Evolutionary conservation across 2,329 filamentous ascomycete species (phyloP), one percentile per base, ranked within the genome.

Genomic region (Alternaria novae-zelandiae): DNA sequence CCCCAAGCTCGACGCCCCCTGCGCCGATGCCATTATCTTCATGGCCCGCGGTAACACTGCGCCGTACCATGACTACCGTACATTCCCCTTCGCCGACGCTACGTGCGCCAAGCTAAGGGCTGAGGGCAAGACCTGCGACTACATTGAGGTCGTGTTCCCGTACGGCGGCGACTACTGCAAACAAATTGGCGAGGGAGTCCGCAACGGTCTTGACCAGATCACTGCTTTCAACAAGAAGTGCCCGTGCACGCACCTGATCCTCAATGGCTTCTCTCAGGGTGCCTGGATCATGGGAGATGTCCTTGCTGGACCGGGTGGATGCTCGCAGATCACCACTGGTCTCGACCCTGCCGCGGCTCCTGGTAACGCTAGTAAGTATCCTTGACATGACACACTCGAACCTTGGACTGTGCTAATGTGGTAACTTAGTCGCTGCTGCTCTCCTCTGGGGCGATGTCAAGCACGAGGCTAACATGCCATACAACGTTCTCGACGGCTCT

Each of bases 181-280:
- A 12, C 69, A 70, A 61, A 65, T 72, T 60, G 64, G 30, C 45
- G 64, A 66, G 45, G 70, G 70, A 57, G 68, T 66, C 61, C 60
- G 61, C 60, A 70, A 70, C 63, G 70, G 70, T 63, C 54, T 56
- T 53, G 49, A 65, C 41, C 64, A 72, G 7, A 86, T 90, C 10
- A 90, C 87, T 59, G 75, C 78, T 41, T 87, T 86, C 72, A 84
- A 88, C 68, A 74, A 79, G 15, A 78, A 81, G 67, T 89, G 87
- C 70, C 87, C 88, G 44, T 79, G 78, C 70, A 84, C 86, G 20
- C 77, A 87, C 70, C 77, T 89, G 46, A 85, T 89, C 7, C 75
- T 89, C 50, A 84, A 88, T 45, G 87, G 87, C 45, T 89, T 88
- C 74, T 88, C 85, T 8, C 64, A 87, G 83, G 87, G 87, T 45